Conservation (phyloP, 192 early-diverging fungal genomes). For the Lobulomyces angularis region DNA sequence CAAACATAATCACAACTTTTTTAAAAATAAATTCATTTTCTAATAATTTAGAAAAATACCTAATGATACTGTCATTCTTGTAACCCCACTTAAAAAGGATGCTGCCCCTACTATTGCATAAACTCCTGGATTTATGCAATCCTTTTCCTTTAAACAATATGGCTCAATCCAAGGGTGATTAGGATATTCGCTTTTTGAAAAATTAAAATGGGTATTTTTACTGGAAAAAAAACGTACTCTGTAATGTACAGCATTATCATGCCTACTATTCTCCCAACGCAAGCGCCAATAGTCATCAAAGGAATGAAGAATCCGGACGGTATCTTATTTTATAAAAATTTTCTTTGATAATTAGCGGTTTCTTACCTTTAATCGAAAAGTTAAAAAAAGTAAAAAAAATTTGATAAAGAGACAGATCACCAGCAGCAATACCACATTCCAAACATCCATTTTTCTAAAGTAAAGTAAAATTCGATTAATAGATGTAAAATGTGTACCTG, state of each 20-base stretch:
- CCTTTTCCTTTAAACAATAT: conserved; percentile 58
- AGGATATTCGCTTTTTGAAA: conserved; percentile 23
- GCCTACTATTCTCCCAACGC: conserved; percentile 81
- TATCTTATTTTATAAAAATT: conserved; percentile 29
- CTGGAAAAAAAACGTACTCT: conserved; percentile 10
- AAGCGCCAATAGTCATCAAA: conserved; percentile 85
- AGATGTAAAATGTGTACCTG: no score
- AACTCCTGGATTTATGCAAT: conserved; percentile 86
- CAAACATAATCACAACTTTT: conserved; percentile 93
- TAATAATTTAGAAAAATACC: conserved; percentile 1
- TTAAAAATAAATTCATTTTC: conserved; percentile 2
- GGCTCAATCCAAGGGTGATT: conserved; percentile 58
- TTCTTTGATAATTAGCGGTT: not conserved
- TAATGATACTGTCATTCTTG: conserved; percentile 57
- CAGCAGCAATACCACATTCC: conserved; percentile 14
- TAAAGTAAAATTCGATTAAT: conserved; percentile 11
- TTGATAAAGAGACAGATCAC: conserved; percentile 28
- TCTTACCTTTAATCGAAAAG: conserved; percentile 24
- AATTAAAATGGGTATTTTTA: not conserved
- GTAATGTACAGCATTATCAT: conserved; percentile 62
- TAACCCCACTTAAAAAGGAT: conserved; percentile 73
- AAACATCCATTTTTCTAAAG: conserved; percentile 11
- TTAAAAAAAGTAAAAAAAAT: conserved; percentile 31
- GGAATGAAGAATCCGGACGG: conserved; percentile 93
- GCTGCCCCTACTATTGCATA: conserved; percentile 94